Evolutionary conservation across 2,329 filamentous ascomycete species (phyloP), one percentile per base, ranked within the genome.

Genomic region (Sordariomycetes sp.): DNA sequence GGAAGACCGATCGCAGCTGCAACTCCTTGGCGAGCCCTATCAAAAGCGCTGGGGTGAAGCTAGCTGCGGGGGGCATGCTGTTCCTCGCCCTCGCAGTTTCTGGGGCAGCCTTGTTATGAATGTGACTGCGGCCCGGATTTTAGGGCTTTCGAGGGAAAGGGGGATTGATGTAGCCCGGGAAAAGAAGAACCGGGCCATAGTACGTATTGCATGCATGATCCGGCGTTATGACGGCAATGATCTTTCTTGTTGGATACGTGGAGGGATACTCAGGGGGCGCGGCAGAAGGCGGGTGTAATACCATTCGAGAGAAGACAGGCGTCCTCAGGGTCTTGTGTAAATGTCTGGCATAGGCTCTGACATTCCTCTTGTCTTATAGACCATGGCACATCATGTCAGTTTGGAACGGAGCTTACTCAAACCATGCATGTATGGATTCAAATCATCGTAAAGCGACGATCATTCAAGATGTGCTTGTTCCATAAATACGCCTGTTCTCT

Each of bases 1-100:
- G 70, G 24, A 60, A 64, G 22, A 55, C 61, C 18, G 60, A 61
- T 1, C 64, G 72, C 20, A 65, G 68, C 4, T 75, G 73, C 61
- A 75, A 74, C 58, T 74, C 60, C 37, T 60, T 60, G 2, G 58
- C n/a, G 22, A 54, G 51, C 8, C 25, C 34, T 20, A 50, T 57
- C 10, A 25, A 18, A 5, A 14, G 22, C 12, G 43, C 22, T 5
- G 32, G 25, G 18, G 20, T 12, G 43, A 43, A 25, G 18, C 11
- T 52, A 5, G 43, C n/a, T 37, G 28, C 55, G 12, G n/a, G 25
- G n/a, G 28, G 28, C 18, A n/a, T 24, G 25, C n/a, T 51, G 20
- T 24, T 51, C 46, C 43, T 25, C 16, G 25, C 24, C 12, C 43
- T 57, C 18, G 11, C n/a, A 4, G 25, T 25, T 11, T 37, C 43